These are phyloP conservation scores for Flammula alnicola DNA, from an alignment of 1,284 basidiomycete genomes.

Conservation along the genomic window DNA sequence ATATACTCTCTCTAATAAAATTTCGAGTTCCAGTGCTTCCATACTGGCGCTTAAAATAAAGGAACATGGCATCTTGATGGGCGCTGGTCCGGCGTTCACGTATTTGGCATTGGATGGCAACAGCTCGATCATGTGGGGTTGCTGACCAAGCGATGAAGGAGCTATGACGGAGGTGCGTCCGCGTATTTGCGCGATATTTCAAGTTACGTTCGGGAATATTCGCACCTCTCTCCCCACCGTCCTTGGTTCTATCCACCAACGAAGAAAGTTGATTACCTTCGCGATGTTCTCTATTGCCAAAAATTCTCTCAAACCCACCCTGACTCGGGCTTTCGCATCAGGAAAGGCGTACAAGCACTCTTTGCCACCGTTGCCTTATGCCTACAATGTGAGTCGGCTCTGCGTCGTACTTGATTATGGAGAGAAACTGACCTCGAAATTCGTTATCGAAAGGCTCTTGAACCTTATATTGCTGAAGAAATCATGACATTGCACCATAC, in stretches of 20 bases:
- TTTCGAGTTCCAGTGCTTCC: no score
- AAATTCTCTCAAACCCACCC: slow-evolving; percentile 42
- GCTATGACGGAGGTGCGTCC: not conserved
- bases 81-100: no score
- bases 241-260: not conserved
- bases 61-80: no score
- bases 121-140: no score
- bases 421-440: not conserved
- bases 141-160: slow-evolving; percentile 1
- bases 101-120: no score
- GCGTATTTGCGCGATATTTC: not conserved
- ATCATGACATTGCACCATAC: slow-evolving; percentile 95
- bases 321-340: slow-evolving; percentile 44
- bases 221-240: not conserved
- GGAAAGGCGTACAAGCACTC: slow-evolving; percentile 58
- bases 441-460: slow-evolving; percentile 55
- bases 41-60: no score
- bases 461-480: slow-evolving; percentile 77
- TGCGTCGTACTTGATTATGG: not conserved
- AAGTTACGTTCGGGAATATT: slow-evolving; percentile 4
- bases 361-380: slow-evolving; percentile 89
- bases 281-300: slow-evolving; percentile 54
- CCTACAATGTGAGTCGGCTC: slow-evolving; percentile 73
- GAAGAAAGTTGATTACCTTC: no score
- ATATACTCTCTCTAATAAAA: no score